phyloP scores from a whole-genome alignment of 148 eudicot species.

The Cornus suecica region DNA sequence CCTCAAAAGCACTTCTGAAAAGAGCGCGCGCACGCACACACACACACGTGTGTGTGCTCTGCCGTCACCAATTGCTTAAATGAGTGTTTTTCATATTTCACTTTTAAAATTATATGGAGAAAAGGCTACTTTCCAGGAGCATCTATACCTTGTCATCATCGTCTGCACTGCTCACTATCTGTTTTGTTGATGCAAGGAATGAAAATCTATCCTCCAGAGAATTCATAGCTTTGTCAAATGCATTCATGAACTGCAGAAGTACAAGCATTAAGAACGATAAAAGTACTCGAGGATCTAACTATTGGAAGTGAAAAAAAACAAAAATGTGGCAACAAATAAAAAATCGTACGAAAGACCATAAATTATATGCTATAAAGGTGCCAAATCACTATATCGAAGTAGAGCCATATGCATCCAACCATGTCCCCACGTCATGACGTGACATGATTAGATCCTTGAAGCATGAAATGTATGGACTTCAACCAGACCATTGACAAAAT shows the following conservation, averaged over 20 bases:
- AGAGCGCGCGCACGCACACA: too few species aligned
- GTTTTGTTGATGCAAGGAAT: slow-evolving; percentile 72
- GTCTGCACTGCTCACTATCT: slow-evolving; percentile 75
- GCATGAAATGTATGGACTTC: neutral
- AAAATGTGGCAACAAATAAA: neutral
- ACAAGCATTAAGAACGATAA: slow-evolving; percentile 1
- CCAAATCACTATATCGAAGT: neutral
- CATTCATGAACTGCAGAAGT: slow-evolving; percentile 75
- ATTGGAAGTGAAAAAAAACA: neutral
- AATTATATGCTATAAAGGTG: neutral
- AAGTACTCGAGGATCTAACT: neutral
- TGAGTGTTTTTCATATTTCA: neutral
- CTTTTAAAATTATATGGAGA: neutral
- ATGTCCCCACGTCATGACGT: neutral
- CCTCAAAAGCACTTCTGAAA: neutral
- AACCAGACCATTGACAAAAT: neutral
- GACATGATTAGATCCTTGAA: neutral
- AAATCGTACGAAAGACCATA: neutral
- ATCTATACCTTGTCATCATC: slow-evolving; percentile 76
- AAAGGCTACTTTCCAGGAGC: neutral
- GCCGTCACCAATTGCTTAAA: neutral
- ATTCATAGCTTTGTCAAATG: slow-evolving; percentile 90
- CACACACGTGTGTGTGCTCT: neutral
- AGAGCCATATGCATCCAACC: neutral
- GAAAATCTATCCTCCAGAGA: slow-evolving; percentile 76